phyloP scores from a whole-genome alignment of 306 rosid genomes.

The Pyrus communis region DNA sequence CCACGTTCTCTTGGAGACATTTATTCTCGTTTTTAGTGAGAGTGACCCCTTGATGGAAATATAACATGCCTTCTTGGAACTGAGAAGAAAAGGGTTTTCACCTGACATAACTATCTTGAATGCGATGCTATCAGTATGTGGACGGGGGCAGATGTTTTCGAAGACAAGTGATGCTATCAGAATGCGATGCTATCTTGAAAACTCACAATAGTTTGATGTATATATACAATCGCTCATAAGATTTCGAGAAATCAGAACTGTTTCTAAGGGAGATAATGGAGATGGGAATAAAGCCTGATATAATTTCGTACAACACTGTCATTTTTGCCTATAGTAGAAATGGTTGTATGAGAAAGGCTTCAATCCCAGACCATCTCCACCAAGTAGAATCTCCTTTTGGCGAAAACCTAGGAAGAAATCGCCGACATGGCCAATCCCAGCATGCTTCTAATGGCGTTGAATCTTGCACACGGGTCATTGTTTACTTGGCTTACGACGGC shows the following conservation, averaged over 20 bases:
- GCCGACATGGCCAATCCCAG: conserved; percentile 57
- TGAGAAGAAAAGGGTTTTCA: conserved; percentile 48
- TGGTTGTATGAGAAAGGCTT: conserved; percentile 72
- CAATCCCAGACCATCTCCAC: conserved; percentile 70
- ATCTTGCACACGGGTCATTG: conserved; percentile 66
- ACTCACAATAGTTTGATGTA: conserved; percentile 88
- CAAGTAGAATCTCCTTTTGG: conserved; percentile 66
- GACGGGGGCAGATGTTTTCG: conserved; percentile 69
- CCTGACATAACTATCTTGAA: conserved; percentile 76
- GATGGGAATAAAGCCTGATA: conserved; percentile 79
- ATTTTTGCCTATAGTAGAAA: conserved; percentile 72
- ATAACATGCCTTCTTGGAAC: conserved; percentile 61
- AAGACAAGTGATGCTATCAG: conserved; percentile 69
- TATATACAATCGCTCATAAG: conserved; percentile 69
- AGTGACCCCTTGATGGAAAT: conserved; percentile 67
- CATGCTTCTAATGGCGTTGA: conserved; percentile 42
- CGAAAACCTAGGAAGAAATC: conserved; percentile 52
- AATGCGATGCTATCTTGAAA: too few relatives aligned
- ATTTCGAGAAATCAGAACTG: conserved; percentile 65
- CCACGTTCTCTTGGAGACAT: conserved; percentile 67
- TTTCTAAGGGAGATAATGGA: conserved; percentile 48
- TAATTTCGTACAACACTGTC: conserved; percentile 68
- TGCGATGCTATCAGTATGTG: conserved; percentile 82
- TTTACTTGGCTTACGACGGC: conserved; percentile 62
- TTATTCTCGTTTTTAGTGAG: conserved; percentile 76